Percentiles rank a stretch among this genome's conserved stretches.
Evolutionary conservation across 805 yeast species (phyloP).

Genomic region (Barnettozyma botsteinii): DNA sequence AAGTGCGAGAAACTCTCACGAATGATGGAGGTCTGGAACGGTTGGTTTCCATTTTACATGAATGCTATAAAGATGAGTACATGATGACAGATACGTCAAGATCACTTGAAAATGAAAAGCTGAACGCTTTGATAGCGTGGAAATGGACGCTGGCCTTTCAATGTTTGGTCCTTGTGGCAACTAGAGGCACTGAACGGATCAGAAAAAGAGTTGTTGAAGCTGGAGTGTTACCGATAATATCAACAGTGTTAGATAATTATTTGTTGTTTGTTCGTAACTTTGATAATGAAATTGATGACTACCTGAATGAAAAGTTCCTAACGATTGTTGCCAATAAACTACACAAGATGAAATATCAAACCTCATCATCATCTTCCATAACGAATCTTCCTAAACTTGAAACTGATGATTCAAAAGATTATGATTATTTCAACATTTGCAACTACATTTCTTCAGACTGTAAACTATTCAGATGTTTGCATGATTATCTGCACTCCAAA

Average conservation of each 20-base stretch:
- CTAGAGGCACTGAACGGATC: slow-evolving; percentile 85
- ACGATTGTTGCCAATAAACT: slow-evolving; percentile 12
- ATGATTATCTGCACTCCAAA: background rate
- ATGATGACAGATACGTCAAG: slow-evolving; percentile 9
- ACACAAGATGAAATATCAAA: slow-evolving; percentile 1
- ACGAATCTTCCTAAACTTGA: background rate
- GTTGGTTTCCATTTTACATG: slow-evolving; percentile 76
- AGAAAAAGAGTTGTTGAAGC: slow-evolving; percentile 85
- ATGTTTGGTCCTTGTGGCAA: slow-evolving; percentile 84
- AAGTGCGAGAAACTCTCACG: slow-evolving; percentile 85
- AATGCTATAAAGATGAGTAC: slow-evolving; percentile 38
- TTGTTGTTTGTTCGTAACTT: slow-evolving; percentile 35
- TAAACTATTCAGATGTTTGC: background rate
- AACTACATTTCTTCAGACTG: slow-evolving; percentile 1
- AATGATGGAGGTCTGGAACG: slow-evolving; percentile 91
- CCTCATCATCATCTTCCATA: background rate
- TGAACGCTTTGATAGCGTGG: slow-evolving; percentile 70
- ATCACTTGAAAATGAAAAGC: slow-evolving; percentile 29
- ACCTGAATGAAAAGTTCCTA: slow-evolving; percentile 15
- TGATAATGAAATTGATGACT: slow-evolving; percentile 22
- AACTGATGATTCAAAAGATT: slow-evolving; percentile 1
- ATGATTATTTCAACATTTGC: slow-evolving; percentile 1
- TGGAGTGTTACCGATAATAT: slow-evolving; percentile 84
- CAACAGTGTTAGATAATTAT: slow-evolving; percentile 89
- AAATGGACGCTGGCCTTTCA: slow-evolving; percentile 96